Evolutionary conservation across 306 rosid genomes (phyloP).

Genomic region (peach (Prunus persica)): Prunus_persica_NCBIv2 NC_034009.1:28814001-28814500

Average conservation of each 20-base stretch:
- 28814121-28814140: constrained; percentile 61
- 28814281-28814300: not conserved
- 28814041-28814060: constrained; percentile 88
- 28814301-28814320: not conserved
- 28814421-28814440: too few relatives aligned
- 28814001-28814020: constrained; percentile 38
- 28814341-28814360: too few relatives aligned
- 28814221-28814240: not conserved
- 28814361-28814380: too few relatives aligned
- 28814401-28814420: too few relatives aligned
- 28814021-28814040: constrained; percentile 49
- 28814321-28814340: too few relatives aligned
- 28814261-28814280: too few relatives aligned
- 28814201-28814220: not conserved
- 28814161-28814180: not conserved
- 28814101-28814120: constrained; percentile 98
- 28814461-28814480: too few relatives aligned
- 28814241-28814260: not conserved
- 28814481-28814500: too few relatives aligned
- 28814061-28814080: constrained; percentile 71
- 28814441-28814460: too few relatives aligned
- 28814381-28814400: too few relatives aligned
- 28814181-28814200: not conserved
- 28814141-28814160: constrained; percentile 13
- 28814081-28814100: constrained; percentile 70